Conservation (phyloP, 164 flowering plant genomes). For the Vitis vinifera region DNA sequence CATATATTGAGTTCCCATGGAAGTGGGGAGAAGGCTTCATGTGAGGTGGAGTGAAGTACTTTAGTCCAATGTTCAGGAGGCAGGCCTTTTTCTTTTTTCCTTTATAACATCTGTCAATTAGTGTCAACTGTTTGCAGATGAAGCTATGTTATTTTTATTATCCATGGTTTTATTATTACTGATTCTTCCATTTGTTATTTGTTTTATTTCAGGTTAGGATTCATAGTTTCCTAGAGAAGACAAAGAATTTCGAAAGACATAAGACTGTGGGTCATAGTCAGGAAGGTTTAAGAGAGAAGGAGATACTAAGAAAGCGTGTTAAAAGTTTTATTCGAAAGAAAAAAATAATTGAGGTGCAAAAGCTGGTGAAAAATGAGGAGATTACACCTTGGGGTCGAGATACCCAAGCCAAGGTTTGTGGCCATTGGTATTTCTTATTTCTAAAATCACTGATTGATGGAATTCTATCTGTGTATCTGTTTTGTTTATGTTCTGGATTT, state of each 20-base stretch:
- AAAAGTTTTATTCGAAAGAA: slow-evolving; percentile 59
- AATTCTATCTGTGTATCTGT: neutral
- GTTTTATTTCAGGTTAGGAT: slow-evolving; percentile 60
- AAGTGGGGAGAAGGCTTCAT: too few species aligned
- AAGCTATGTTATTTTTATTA: neutral
- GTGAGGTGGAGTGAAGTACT: too few species aligned
- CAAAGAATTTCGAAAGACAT: slow-evolving; percentile 41
- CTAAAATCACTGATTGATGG: neutral
- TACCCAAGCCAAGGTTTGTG: slow-evolving; percentile 81
- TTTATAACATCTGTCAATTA: too few species aligned
- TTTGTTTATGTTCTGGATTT: neutral
- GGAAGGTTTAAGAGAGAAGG: slow-evolving; percentile 43
- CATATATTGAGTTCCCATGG: too few species aligned
- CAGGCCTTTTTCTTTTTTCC: too few species aligned
- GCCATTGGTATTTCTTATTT: neutral
- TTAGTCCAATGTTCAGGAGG: too few species aligned
- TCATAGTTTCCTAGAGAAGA: slow-evolving; percentile 65
- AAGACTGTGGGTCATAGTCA: slow-evolving; percentile 23
- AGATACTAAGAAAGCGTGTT: slow-evolving; percentile 54
- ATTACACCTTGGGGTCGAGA: slow-evolving; percentile 67
- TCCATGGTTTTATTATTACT: neutral
- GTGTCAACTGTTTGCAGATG: neutral
- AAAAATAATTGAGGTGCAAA: slow-evolving; percentile 55
- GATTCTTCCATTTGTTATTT: neutral
- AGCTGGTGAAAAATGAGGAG: slow-evolving; percentile 59